A percentile compares a stretch with the other conserved stretches of the same genome.
These are phyloP conservation scores for Alternaria arborescens DNA, from an alignment of 2,329 filamentous ascomycete genomes.

Conservation along the genomic window DNA sequence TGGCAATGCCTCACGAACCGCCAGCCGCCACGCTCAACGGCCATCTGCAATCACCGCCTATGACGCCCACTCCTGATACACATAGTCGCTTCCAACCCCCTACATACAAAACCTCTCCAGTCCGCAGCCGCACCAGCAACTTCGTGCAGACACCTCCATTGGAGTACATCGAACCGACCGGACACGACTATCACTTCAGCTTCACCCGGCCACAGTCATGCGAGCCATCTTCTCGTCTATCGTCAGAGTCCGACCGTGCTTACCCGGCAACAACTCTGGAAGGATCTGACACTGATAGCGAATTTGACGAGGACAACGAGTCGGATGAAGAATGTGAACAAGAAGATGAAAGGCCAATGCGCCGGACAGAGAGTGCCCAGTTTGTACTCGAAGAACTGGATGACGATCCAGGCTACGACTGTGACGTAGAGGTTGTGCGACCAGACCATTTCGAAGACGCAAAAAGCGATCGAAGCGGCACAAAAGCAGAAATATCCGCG, in stretches of 20 bases:
- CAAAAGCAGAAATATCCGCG: constrained; percentile 44
- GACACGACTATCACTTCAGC: constrained; percentile 45
- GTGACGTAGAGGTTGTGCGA: constrained; percentile 54
- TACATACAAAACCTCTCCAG: constrained; percentile 44
- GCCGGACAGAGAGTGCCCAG: constrained; percentile 40
- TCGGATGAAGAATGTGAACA: constrained; percentile 41
- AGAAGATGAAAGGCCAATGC: constrained; percentile 35
- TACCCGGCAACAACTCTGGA: constrained; percentile 43
- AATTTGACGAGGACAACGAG: constrained; percentile 28
- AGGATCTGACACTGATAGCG: constrained; percentile 39
- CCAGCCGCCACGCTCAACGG: constrained; percentile 42
- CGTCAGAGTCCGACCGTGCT: constrained; percentile 47
- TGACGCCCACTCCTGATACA: constrained; percentile 44
- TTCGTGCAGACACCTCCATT: constrained; percentile 48
- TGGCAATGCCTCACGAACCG: constrained; percentile 44
- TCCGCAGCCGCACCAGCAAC: constrained; percentile 47
- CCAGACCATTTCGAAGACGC: constrained; percentile 57
- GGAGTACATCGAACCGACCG: constrained; percentile 50
- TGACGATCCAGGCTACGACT: constrained; percentile 50
- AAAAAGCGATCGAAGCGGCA: constrained; percentile 44
- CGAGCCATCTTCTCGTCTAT: constrained; percentile 49
- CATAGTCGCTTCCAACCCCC: constrained; percentile 41
- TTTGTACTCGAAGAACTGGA: constrained; percentile 57
- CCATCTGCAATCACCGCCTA: constrained; percentile 49
- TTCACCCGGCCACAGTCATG: constrained; percentile 49